These are phyloP conservation scores for Penicillium cosmopolitanum DNA, from an alignment of 495 filamentous ascomycete genomes.

Conservation along the genomic window DNA sequence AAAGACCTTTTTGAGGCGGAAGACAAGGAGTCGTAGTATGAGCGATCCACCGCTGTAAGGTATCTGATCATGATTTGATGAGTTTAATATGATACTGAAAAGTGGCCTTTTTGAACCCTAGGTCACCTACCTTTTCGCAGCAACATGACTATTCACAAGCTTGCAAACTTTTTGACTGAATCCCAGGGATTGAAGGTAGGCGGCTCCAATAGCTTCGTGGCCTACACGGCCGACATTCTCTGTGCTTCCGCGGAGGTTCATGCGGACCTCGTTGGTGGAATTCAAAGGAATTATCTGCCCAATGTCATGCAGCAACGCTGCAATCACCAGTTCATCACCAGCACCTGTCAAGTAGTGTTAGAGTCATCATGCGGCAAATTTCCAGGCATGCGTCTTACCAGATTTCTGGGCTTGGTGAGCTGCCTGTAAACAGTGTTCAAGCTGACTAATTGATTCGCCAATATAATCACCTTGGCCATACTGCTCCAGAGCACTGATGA, in stretches of 20 bases:
- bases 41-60: conserved; percentile 41
- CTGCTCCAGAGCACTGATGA: conserved; percentile 34
- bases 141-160: conserved; percentile 48
- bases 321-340: conserved; percentile 42
- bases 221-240: conserved; percentile 46
- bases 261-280: conserved; percentile 33
- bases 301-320: conserved; percentile 50
- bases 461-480: conserved; percentile 42
- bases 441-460: conserved; percentile 50
- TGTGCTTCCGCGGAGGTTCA: conserved; percentile 28
- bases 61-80: conserved; percentile 21
- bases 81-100: no score
- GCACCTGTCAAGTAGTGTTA: conserved; percentile 16
- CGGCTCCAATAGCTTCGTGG: conserved; percentile 47
- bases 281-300: conserved; percentile 45
- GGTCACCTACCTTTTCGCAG: conserved; percentile 44
- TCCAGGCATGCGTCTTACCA: conserved; percentile 10
- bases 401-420: conserved; percentile 38
- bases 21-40: conserved; percentile 42
- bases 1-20: conserved; percentile 44
- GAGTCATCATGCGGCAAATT: no score
- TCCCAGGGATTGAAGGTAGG: conserved; percentile 40
- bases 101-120: no score
- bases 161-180: conserved; percentile 43
- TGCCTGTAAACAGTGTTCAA: conserved; percentile 50